Percentiles rank a stretch among this genome's conserved stretches.
These are phyloP conservation scores for Aspergillus calidoustus DNA, from an alignment of 2,329 filamentous ascomycete species.

Conservation along the genomic window DNA sequence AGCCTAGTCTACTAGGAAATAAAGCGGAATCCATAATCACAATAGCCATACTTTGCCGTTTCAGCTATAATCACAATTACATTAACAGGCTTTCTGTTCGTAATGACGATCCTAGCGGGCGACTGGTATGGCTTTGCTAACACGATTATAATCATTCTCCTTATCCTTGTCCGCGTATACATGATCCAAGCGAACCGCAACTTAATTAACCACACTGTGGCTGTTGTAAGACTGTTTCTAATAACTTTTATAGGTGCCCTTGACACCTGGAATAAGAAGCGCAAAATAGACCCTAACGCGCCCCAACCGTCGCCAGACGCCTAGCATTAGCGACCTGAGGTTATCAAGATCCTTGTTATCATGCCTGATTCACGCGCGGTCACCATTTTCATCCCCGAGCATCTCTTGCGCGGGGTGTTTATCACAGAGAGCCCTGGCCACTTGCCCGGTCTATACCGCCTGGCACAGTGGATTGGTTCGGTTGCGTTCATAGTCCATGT, in stretches of 20 bases:
- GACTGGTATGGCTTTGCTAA: conserved; percentile 2
- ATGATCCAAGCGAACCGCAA: neutral
- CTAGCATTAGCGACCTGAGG: neutral
- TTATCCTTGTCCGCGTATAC: neutral
- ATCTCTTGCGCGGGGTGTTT: neutral
- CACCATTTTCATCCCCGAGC: neutral
- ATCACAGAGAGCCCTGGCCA: neutral
- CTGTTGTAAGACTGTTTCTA: neutral
- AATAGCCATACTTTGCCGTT: neutral
- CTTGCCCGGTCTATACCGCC: neutral
- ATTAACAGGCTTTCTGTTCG: neutral
- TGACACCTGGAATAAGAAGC: neutral
- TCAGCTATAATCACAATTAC: neutral
- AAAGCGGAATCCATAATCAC: neutral
- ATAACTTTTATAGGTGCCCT: neutral
- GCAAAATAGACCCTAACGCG: neutral
- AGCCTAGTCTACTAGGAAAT: neutral
- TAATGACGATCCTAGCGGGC: neutral
- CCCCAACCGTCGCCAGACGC: neutral
- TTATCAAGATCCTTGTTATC: neutral
- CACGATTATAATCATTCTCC: neutral
- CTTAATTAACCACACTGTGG: neutral
- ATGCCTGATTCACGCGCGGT: neutral
- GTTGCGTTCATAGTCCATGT: neutral
- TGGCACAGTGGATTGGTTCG: neutral